Base-by-base conservation (phyloP, 805 yeast species). In the Pichia thaimueangensis region DNA sequence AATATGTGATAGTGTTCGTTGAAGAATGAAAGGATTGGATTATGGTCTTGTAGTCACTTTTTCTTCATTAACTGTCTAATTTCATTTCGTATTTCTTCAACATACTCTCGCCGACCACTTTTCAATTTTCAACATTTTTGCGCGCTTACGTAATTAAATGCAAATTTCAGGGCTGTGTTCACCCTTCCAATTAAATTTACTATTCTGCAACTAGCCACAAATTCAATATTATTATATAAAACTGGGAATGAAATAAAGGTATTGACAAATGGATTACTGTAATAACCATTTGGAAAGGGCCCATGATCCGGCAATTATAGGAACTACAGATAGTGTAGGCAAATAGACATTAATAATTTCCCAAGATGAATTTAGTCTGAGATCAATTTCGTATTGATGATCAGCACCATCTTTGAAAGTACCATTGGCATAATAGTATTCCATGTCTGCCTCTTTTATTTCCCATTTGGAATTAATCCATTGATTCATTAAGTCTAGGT, bases 401-500 rank as follows among this genome's bases (percentile, higher is more conserved):
- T 52, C 52, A 2, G 28, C 22, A 2, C 51, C 40, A 1, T 56
- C 58, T 12, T 58, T 62, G 47, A 82, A 81, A 2, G 67, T 49
- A 7, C 91, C 88, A 11, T 66, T 63, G 12, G 65, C 55, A 55
- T 76, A 80, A 53, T 76, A 86, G 15, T 59, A 56, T n/a, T 73
- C 79, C 77, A 93, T 68, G 37, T 82, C 59, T 37, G 60, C 63
- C 61, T 93, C 97, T 60, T 93, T 93, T 49, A 76, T 81, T 16
- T 64, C 55, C 97, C 97, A 93, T 10, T 75, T 63, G 3, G 71
- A 62, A 47, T 68, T 70, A 35, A 93, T 62, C 98, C 98, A 93
- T 20, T 71, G 63, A 41, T 80, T 84, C 56, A 93, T 88, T 32
- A 51, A 56, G 37, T 62, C 52, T 53, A 71, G 60, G 34, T 63